Evolutionary conservation across 805 yeast genomes (phyloP), one percentile per base, ranked within the genome.

Genomic region (Candida xiaguanensis): DNA sequence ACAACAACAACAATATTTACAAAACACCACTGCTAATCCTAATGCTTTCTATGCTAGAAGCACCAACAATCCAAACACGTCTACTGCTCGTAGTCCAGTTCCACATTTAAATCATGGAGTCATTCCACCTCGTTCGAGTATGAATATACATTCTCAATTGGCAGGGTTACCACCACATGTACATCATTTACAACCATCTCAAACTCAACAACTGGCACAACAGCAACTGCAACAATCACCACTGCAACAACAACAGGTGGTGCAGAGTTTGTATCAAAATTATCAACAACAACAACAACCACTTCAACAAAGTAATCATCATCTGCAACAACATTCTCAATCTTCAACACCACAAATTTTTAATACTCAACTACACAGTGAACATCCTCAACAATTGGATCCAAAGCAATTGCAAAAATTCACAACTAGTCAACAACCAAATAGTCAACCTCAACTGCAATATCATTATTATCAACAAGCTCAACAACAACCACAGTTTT

Each of bases 361-460:
- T 14, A 28, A 34, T 13, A 18, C 26, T 18, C 43, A 34, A 24
- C 17, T 38, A 19, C 42, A 31, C 23, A 43, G 36, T 20, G 41
- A 24, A 8, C 48, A 42, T 33, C 41, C 31, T 13, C 47, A 41
- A 32, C 50, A 42, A 24, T 44, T 46, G 39, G 47, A 40, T 31
- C 54, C 48, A 27, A 46, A 38, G 16, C 43, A 45, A 25, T 42
- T 41, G 8, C 46, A 39, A 33, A 40, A 36, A 12, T 42, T 34
- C 18, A 26, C 38, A 12, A 33, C n/a, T 8, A 28, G 11, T 14
- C 44, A 36, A 34, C 41, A 43, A 36, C 49, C 45, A 34, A 40
- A 38, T 9, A 37, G 20, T 23, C 43, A 34, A 13, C 49, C 34
- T 16, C 37, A 18, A 12, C 43, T 36, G 19, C 48, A 26, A 13